Percentiles rank a stretch among this genome's conserved stretches.
phyloP scores from a whole-genome alignment of 768 basidiomycete genomes.

The Pseudohyphozyma bogoriensis region DNA sequence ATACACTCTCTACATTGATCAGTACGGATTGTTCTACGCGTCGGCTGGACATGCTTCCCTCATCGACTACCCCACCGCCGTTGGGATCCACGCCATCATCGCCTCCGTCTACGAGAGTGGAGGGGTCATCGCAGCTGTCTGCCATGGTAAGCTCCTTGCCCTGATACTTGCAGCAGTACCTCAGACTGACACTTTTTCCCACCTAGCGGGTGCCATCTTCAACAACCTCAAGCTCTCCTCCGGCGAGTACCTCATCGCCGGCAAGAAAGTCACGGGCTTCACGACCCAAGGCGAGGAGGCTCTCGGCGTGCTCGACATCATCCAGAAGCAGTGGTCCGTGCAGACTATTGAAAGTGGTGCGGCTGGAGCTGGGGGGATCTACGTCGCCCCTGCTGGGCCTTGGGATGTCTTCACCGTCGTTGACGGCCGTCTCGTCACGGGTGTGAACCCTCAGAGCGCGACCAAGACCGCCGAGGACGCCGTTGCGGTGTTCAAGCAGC shows the following conservation, averaged over 20 bases:
- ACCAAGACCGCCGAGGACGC: background rate
- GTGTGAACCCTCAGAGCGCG: background rate
- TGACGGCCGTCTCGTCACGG: background rate
- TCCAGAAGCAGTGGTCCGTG: background rate
- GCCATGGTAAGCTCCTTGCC: background rate
- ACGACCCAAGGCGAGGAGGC: background rate
- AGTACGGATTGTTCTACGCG: background rate
- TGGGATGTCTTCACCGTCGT: background rate
- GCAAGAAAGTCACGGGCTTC: slow-evolving; percentile 1
- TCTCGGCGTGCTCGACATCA: background rate
- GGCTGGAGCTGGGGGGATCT: background rate
- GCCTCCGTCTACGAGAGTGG: background rate
- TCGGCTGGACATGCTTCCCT: background rate
- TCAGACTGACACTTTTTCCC: too few relatives aligned
- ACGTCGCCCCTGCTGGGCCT: background rate
- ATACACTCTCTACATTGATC: background rate
- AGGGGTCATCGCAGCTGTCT: background rate
- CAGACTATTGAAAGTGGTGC: background rate
- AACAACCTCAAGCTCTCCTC: background rate
- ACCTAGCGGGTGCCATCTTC: background rate
- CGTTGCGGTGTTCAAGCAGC: background rate
- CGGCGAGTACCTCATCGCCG: background rate
- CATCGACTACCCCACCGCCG: background rate
- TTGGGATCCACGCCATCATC: background rate
- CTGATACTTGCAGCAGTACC: too few relatives aligned